phyloP scores from a whole-genome alignment of 2,329 filamentous ascomycete genomes.

The Geosmithia morbida region DNA sequence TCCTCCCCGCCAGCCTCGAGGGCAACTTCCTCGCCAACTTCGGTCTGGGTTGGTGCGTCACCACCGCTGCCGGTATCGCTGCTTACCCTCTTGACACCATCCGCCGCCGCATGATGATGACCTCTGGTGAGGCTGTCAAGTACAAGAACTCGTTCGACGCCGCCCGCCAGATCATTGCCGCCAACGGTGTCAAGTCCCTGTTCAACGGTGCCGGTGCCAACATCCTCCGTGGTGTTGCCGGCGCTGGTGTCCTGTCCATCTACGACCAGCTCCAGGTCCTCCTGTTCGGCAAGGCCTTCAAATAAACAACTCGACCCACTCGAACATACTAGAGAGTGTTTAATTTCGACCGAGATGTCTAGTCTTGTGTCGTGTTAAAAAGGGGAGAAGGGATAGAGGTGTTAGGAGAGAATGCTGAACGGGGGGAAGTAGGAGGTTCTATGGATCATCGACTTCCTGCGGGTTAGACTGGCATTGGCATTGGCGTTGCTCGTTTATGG shows the following conservation, averaged over 20 bases:
- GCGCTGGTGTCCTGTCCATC: constrained; percentile 99
- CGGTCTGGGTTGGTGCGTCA: constrained; percentile 96
- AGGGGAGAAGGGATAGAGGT: constrained; percentile 28
- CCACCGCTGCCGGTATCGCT: constrained; percentile 99
- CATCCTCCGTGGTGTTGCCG: constrained; percentile 99
- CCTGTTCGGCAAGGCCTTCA: constrained; percentile 99
- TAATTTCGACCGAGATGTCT: constrained; percentile 2
- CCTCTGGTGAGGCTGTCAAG: constrained; percentile 94
- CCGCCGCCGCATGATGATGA: constrained; percentile 99
- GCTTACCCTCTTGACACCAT: constrained; percentile 99
- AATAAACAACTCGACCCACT: constrained; percentile 1
- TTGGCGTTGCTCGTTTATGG: constrained; percentile 27
- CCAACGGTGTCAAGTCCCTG: constrained; percentile 96
- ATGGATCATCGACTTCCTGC: constrained; percentile 26
- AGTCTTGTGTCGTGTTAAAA: constrained; percentile 19
- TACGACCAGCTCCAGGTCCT: constrained; percentile 99
- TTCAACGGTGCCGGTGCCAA: constrained; percentile 99
- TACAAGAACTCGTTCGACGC: constrained; percentile 96
- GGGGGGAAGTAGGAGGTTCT: constrained; percentile 25
- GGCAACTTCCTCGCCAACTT: constrained; percentile 99
- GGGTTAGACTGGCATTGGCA: constrained; percentile 35
- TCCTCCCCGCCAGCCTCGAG: constrained; percentile 81
- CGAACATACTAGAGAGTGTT: neutral
- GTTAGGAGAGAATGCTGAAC: constrained; percentile 22
- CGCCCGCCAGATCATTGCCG: constrained; percentile 89